These are phyloP conservation scores for Ulota crispa DNA, from an alignment of 225 moss, liverwort and hornwort species.

Conservation along the genomic window DNA sequence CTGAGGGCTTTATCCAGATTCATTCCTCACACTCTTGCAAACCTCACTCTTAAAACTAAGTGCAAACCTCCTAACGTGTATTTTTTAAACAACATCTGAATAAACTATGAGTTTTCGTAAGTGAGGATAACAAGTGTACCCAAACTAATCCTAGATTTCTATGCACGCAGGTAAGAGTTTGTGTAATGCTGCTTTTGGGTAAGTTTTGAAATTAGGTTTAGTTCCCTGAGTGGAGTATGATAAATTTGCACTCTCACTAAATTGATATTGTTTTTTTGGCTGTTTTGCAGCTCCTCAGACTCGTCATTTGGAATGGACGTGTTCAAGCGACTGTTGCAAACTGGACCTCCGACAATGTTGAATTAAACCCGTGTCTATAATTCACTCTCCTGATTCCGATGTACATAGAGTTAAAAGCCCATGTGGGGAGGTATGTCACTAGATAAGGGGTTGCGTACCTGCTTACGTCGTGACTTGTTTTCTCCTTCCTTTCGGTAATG, in stretches of 20 bases:
- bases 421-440: background rate
- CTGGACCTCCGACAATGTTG: conserved; percentile 92
- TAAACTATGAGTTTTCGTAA: background rate
- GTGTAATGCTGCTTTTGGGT: background rate
- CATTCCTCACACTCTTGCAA: too few relatives aligned
- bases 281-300: conserved; percentile 80
- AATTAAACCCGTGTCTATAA: conserved; percentile 52
- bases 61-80: too few relatives aligned
- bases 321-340: conserved; percentile 96
- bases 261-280: background rate
- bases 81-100: background rate
- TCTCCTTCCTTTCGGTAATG: background rate
- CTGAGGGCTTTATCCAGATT: too few relatives aligned
- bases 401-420: conserved; percentile 31
- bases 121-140: background rate
- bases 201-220: background rate
- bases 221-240: background rate
- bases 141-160: background rate
- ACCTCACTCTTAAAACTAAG: too few relatives aligned
- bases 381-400: conserved; percentile 17
- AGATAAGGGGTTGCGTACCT: conserved; percentile 3
- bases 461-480: conserved; percentile 6
- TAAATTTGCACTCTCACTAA: background rate
- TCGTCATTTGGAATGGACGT: conserved; percentile 98
- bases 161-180: background rate